phyloP scores from a whole-genome alignment of 805 yeast species.

The Yarrowia osloensis region DNA sequence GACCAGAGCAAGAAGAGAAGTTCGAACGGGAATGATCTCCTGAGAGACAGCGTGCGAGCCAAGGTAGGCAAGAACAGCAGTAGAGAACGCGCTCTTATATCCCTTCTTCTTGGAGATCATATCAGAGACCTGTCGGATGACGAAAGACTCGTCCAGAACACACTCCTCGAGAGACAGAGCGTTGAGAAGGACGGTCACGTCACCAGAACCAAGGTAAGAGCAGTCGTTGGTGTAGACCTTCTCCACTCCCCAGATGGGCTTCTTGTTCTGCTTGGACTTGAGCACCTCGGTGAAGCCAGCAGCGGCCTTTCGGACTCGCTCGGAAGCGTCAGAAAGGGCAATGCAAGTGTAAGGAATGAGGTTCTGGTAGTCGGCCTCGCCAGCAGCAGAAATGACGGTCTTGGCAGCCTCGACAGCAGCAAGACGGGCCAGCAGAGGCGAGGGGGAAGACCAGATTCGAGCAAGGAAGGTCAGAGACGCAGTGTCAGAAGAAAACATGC shows the following conservation, averaged over 20 bases:
- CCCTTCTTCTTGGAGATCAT: constrained; percentile 27
- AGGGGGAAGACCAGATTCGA: constrained; percentile 43
- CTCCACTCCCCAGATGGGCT: constrained; percentile 36
- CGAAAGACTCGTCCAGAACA: constrained; percentile 53
- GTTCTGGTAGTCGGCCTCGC: constrained; percentile 42
- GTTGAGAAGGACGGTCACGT: constrained; percentile 52
- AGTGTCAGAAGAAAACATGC: constrained; percentile 28
- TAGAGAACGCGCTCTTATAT: constrained; percentile 18
- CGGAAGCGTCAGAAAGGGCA: constrained; percentile 43
- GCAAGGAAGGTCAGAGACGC: constrained; percentile 42
- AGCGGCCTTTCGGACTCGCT: constrained; percentile 41
- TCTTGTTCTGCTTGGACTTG: constrained; percentile 36
- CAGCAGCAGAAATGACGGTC: background rate
- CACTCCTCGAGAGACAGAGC: constrained; percentile 48
- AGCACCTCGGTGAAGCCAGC: constrained; percentile 37
- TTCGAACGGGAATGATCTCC: constrained; percentile 12
- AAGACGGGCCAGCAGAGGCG: constrained; percentile 44
- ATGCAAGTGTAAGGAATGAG: constrained; percentile 41
- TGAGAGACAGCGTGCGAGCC: constrained; percentile 14
- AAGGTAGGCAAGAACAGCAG: constrained; percentile 18
- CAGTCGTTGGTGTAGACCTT: constrained; percentile 54
- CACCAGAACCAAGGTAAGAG: constrained; percentile 45
- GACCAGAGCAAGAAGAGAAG: constrained; percentile 39
- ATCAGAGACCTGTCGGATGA: constrained; percentile 38
- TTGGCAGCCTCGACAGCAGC: constrained; percentile 40